Base-by-base conservation (phyloP, 805 yeast genomes). In the Hanseniaspora osmophila region DNA sequence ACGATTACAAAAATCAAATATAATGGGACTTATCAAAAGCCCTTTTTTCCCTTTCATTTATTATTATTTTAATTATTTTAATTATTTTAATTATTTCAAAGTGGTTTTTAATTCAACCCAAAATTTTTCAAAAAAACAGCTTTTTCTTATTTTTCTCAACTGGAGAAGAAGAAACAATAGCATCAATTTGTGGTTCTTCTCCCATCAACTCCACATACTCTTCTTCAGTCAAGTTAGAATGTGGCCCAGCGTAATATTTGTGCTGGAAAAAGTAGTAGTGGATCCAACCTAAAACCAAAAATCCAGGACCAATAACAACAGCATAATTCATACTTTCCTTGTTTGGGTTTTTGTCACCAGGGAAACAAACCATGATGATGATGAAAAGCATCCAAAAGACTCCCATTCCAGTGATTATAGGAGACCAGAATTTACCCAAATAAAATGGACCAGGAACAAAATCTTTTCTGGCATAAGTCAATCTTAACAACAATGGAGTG, bases 401-500 rank as follows among this genome's bases (percentile, higher is more conserved):
- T 0, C 83, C 66, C 30, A 67, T 56, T 60, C 71, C 57, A 41
- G 73, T 72, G 38, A 76, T 60, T 4, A 62, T 52, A 3, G 71
- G 68, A 13, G 76, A 69, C 57, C 65, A 53, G 42, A 59, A 44
- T n/a, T 63, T 61, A 30, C 87, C 87, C 42, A 78, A 57, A 55
- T 74, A 71, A 58, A 80, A 80, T 4, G 75, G 74, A 4, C 87
- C 88, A 2, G 84, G 84, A 9, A 53, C 62, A 54, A 77, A 77
- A 43, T 72, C 68, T 4, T 61, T 57, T 46, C 61, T 63, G 37
- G 76, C 77, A 30, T 67, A 63, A 2, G 77, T 69, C 43, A 60
- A 46, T 48, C 63, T 55, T 41, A 59, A 40, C 2, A 61, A 46
- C 17, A 61, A 60, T 6, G 70, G 69, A 51, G 60, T 57, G 11